Base-by-base conservation (phyloP, 202 grass and related monocot species). In the Saccharum hybrid region DNA sequence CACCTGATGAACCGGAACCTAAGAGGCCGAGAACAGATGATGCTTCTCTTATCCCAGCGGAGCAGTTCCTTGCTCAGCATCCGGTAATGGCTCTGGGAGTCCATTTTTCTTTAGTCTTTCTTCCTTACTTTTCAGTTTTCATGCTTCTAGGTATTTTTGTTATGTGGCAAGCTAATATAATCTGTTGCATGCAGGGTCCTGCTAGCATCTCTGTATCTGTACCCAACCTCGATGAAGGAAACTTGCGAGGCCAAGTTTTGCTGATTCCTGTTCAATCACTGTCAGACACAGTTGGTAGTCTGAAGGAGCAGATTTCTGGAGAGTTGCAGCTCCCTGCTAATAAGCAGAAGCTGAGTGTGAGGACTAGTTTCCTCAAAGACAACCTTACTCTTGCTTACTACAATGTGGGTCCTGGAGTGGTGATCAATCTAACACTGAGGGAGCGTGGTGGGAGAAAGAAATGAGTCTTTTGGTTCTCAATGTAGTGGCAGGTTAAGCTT, bases 371-470 rank as follows among this genome's bases (percentile, higher is more conserved):
- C 68, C 91, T 98, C 61, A 98, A 96, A 83, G 96, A 98, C 63
- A 98, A 98, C 73, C 91, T 90, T 76, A 89, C 89, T 78, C 96
- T 98, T 85, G 96, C 96, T 76, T 98, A 94, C 81, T 98, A 98
- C 83, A 98, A 96, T 83, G 89, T 98, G 85, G 81, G 87, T 43
- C 90, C 89, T 66, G 91, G 93, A 38, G 89, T 96, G 37, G 80
- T 90, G 59, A 76, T 98, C 74, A 90, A 75, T 70, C 89, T 98
- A 67, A 85, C 96, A 30, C 79, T 98, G 38, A 96, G 93, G 84
- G 96, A 98, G 81, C 93, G 96, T 84, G 96, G 96, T 89, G 96
- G 96, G 82, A 95, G 93, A 85, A 98, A 96, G 82, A 96, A 91
- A 98, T 94, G 65, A 98, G 69, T 52, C 49, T 77, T 80, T 77